These are phyloP conservation scores for Ophiognomonia clavigignenti-juglandacearum DNA, from an alignment of 2,329 filamentous ascomycete genomes.

Conservation along the genomic window DNA sequence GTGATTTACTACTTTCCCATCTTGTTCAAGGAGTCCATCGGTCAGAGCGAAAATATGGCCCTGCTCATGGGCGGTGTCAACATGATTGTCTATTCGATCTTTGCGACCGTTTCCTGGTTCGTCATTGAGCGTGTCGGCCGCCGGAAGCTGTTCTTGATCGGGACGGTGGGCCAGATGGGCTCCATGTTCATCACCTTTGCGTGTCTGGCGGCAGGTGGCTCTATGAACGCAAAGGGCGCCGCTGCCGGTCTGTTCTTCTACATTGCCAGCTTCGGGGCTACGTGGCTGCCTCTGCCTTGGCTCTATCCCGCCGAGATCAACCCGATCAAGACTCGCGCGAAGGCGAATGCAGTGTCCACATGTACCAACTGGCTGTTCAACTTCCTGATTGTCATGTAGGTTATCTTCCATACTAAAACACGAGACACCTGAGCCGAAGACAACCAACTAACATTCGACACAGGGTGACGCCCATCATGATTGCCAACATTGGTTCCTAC, in stretches of 20 bases:
- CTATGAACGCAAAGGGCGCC: constrained; percentile 28
- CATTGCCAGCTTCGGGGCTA: constrained; percentile 16
- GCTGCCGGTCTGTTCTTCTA: constrained; percentile 51
- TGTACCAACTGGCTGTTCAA: constrained; percentile 58
- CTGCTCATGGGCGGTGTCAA: constrained; percentile 51
- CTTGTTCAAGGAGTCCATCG: constrained; percentile 44
- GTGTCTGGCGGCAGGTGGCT: constrained; percentile 29
- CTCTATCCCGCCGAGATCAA: constrained; percentile 59
- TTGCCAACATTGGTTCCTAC: constrained; percentile 46
- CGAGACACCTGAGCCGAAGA: too few species aligned
- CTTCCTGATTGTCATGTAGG: constrained; percentile 58
- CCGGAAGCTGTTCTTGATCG: constrained; percentile 58
- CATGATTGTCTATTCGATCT: constrained; percentile 56
- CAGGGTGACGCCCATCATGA: constrained; percentile 53
- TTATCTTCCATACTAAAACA: too few species aligned
- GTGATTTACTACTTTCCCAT: constrained; percentile 60
- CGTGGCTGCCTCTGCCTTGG: constrained; percentile 58
- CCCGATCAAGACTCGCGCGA: constrained; percentile 54
- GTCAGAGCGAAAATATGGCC: constrained; percentile 38
- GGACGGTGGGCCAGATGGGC: constrained; percentile 55
- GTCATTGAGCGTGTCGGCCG: constrained; percentile 50
- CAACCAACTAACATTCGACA: neutral
- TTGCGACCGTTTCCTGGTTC: constrained; percentile 50
- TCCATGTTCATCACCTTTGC: constrained; percentile 51
- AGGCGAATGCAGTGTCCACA: constrained; percentile 60